Conservation (phyloP, 192 early-diverging fungal species). For the Rhizophagus sp. region DNA sequence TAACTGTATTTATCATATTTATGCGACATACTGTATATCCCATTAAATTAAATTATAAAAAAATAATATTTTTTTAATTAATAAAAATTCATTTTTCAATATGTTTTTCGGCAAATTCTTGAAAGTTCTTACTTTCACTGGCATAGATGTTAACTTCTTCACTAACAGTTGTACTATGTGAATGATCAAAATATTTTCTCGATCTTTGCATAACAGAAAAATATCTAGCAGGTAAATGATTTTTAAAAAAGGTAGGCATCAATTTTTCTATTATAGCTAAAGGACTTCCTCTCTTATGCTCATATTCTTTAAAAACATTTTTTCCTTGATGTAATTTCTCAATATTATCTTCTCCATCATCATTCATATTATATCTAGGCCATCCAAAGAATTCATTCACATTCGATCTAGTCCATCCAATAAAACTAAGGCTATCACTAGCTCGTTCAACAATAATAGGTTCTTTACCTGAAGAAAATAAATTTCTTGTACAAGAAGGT, state of each 20-base stretch:
- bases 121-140: neutral
- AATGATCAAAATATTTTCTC: neutral
- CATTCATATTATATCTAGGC: too few species aligned
- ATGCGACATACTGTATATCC: too few species aligned
- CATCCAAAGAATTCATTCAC: too few species aligned
- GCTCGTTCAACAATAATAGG: neutral
- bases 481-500: neutral
- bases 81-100: too few species aligned
- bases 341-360: too few species aligned
- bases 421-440: neutral
- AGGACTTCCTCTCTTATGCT: neutral
- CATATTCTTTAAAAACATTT: neutral
- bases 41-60: too few species aligned
- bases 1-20: too few species aligned
- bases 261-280: neutral
- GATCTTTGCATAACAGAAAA: neutral
- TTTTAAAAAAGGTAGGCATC: neutral
- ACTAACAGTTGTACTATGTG: neutral
- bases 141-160: neutral
- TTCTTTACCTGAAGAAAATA: neutral
- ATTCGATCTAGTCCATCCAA: neutral
- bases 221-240: constrained; percentile 22
- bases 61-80: too few species aligned
- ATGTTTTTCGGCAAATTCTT: too few species aligned
- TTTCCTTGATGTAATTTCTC: neutral